phyloP scores from a whole-genome alignment of 2,329 filamentous ascomycete genomes.

The Verticillium isaacii region DNA sequence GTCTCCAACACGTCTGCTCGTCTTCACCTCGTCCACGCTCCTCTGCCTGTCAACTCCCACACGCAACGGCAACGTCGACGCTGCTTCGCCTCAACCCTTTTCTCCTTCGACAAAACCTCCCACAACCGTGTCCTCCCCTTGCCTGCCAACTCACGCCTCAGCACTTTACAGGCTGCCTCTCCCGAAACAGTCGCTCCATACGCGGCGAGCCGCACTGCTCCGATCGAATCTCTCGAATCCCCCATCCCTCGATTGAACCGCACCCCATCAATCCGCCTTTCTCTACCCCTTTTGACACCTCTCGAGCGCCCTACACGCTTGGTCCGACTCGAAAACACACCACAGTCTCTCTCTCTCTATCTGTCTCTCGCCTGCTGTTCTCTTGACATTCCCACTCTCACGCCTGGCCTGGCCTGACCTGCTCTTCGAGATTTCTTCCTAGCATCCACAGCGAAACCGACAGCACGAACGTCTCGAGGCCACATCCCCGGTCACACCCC shows the following conservation, averaged over 20 bases:
- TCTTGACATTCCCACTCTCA: neutral
- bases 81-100: neutral
- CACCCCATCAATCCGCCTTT: neutral
- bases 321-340: neutral
- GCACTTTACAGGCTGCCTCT: neutral
- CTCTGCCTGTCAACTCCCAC: neutral
- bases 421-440: too few species aligned
- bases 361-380: neutral
- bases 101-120: neutral
- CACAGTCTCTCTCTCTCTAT: neutral
- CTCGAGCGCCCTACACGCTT: neutral
- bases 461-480: too few species aligned
- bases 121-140: neutral
- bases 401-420: neutral
- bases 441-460: too few species aligned
- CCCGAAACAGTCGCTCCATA: neutral
- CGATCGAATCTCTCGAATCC: neutral
- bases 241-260: neutral
- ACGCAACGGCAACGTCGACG: neutral
- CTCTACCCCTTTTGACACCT: neutral
- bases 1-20: neutral
- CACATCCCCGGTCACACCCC: too few species aligned
- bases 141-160: neutral
- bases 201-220: neutral
- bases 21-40: neutral